Conservation (phyloP, 192 early-diverging fungal genomes). For the Coemansia nantahalensis region DNA sequence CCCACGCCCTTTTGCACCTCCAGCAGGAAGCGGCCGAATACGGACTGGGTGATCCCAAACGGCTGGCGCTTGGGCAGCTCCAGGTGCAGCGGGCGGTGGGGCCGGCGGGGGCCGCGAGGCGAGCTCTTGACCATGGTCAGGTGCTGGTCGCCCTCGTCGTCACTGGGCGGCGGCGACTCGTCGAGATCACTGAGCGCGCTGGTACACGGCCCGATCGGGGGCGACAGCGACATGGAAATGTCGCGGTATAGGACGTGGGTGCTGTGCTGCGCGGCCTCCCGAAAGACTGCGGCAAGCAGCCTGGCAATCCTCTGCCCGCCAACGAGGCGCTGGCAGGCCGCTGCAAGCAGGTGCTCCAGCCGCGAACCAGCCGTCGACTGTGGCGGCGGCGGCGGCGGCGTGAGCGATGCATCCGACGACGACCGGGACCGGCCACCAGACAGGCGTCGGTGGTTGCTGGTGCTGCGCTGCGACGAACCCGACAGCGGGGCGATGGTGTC, state of each 20-base stretch:
- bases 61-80: constrained; percentile 23
- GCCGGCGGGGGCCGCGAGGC: background rate
- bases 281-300: constrained; percentile 13
- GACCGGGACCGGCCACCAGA: constrained; percentile 9
- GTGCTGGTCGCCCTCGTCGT: constrained; percentile 13
- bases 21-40: constrained; percentile 42
- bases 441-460: constrained; percentile 24
- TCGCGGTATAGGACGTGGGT: constrained; percentile 34
- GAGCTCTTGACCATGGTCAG: constrained; percentile 7
- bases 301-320: constrained; percentile 12
- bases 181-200: no score
- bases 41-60: constrained; percentile 29
- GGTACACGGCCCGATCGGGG: background rate
- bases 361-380: no score
- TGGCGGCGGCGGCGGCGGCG: constrained; percentile 2
- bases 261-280: constrained; percentile 29
- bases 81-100: constrained; percentile 10
- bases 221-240: constrained; percentile 17
- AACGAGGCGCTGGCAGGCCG: constrained; percentile 4
- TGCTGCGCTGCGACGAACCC: constrained; percentile 3
- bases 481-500: background rate
- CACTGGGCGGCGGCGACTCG: background rate
- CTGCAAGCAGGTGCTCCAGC: constrained; percentile 5
- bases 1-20: constrained; percentile 36
- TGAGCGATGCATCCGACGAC: constrained; percentile 8